Evolutionary conservation across 164 flowering plant genomes (phyloP).

Genomic region (Piper longum): DNA sequence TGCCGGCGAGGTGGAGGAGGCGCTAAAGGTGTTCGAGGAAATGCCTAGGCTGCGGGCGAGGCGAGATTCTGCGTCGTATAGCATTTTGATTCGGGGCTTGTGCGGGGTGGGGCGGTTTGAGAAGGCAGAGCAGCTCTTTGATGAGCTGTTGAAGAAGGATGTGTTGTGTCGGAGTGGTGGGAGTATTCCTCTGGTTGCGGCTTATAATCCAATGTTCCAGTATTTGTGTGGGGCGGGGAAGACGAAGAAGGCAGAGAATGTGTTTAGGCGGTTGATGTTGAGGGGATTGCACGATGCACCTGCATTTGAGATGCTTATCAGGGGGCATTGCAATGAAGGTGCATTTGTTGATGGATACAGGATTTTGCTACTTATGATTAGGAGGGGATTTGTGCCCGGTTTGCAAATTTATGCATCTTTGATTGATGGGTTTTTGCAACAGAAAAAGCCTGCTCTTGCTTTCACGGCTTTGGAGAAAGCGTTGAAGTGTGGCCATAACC

Average conservation of each 20-base stretch:
- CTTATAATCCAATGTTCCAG: slow-evolving; percentile 58
- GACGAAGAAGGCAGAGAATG: slow-evolving; percentile 54
- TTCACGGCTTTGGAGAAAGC: slow-evolving; percentile 59
- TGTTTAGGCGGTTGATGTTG: slow-evolving; percentile 71
- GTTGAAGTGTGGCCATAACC: slow-evolving; percentile 62
- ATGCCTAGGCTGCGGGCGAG: slow-evolving; percentile 32
- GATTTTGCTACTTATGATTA: slow-evolving; percentile 63
- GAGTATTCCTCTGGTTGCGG: slow-evolving; percentile 35
- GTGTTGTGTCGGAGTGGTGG: slow-evolving; percentile 33
- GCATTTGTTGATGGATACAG: slow-evolving; percentile 57
- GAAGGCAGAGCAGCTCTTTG: slow-evolving; percentile 49
- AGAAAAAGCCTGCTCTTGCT: slow-evolving; percentile 82
- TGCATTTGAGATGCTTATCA: slow-evolving; percentile 62
- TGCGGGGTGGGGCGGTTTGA: slow-evolving; percentile 32
- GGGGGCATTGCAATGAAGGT: slow-evolving; percentile 73
- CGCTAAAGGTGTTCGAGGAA: slow-evolving; percentile 36
- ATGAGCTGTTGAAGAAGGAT: slow-evolving; percentile 41
- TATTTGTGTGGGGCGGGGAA: slow-evolving; percentile 59
- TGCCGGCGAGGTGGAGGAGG: slow-evolving; percentile 40
- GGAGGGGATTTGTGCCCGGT: slow-evolving; percentile 46
- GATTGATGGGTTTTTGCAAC: slow-evolving; percentile 48
- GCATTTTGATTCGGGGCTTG: slow-evolving; percentile 49
- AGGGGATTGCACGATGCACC: slow-evolving; percentile 55
- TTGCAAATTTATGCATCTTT: slow-evolving; percentile 38
- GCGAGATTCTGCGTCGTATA: slow-evolving; percentile 69